Percentiles rank a stretch among this genome's conserved stretches.
These are phyloP conservation scores for Marchantia paleacea DNA, from an alignment of 225 moss, liverwort and hornwort genomes.

Conservation along the genomic window DNA sequence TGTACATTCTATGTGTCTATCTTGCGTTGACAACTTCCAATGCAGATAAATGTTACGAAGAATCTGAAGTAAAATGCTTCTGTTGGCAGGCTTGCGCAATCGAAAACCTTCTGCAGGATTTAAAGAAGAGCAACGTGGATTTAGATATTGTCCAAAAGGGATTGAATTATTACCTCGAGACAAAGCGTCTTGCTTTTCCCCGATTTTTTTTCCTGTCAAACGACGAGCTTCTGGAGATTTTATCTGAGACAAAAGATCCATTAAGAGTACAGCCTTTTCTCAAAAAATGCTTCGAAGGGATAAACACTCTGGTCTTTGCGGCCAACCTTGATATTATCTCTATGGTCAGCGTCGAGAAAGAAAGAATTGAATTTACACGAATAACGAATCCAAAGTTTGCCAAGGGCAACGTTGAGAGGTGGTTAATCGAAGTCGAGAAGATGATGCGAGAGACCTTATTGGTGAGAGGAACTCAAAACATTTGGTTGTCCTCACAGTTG, in stretches of 20 bases:
- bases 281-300: constrained; percentile 91
- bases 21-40: too few species aligned
- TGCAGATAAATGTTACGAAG: too few species aligned
- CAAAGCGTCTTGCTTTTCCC: constrained; percentile 82
- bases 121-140: constrained; percentile 59
- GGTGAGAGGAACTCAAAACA: constrained; percentile 26
- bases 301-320: constrained; percentile 61
- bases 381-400: constrained; percentile 67
- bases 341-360: constrained; percentile 79
- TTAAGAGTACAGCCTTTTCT: constrained; percentile 76
- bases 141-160: constrained; percentile 87
- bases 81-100: constrained; percentile 46
- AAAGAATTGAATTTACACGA: constrained; percentile 61
- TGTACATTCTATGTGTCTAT: too few species aligned
- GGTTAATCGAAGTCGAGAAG: constrained; percentile 77
- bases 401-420: constrained; percentile 77
- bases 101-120: constrained; percentile 42
- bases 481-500: background rate
- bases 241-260: constrained; percentile 85
- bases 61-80: too few species aligned
- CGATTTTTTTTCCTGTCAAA: constrained; percentile 86
- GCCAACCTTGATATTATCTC: constrained; percentile 71
- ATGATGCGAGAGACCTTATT: constrained; percentile 81
- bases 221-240: constrained; percentile 80
- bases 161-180: constrained; percentile 82